Conservation (phyloP, 1,139 yeast genomes). For the Blastobotrys ciferrii region DNA sequence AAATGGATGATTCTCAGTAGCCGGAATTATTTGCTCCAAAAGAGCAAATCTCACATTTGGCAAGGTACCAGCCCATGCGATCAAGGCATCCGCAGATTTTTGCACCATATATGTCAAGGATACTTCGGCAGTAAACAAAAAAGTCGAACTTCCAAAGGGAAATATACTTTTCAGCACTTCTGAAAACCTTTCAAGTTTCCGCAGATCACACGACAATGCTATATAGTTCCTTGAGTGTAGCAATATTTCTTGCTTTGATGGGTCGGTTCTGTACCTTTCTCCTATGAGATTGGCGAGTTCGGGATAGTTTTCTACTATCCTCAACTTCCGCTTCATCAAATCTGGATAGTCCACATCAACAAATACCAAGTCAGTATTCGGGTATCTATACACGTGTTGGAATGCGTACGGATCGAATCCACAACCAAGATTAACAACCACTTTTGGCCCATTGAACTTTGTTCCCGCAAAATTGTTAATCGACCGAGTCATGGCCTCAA, state of each 20-base stretch:
- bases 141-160: conserved; percentile 39
- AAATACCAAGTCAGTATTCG: conserved; percentile 44
- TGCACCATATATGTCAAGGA: conserved; percentile 79
- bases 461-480: conserved; percentile 43
- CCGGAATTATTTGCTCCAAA: conserved; percentile 71
- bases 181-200: conserved; percentile 46
- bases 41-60: conserved; percentile 60
- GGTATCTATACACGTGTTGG: conserved; percentile 48
- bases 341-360: conserved; percentile 79
- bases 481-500: conserved; percentile 63
- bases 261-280: conserved; percentile 9
- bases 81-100: conserved; percentile 62
- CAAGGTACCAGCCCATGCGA: conserved; percentile 49
- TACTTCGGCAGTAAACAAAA: conserved; percentile 76
- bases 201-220: conserved; percentile 71
- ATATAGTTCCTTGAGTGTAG: conserved; percentile 50
- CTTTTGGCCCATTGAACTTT: conserved; percentile 19
- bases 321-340: conserved; percentile 52
- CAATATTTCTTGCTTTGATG: conserved; percentile 29
- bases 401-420: conserved; percentile 68
- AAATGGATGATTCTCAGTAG: conserved; percentile 62
- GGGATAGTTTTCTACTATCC: conserved; percentile 48
- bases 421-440: conserved; percentile 72
- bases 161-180: conserved; percentile 38
- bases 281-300: conserved; percentile 54